Evolutionary conservation across 148 eudicot species (phyloP), one percentile per base, ranked within the genome.

Genomic region (Rhododendron henanense): DNA sequence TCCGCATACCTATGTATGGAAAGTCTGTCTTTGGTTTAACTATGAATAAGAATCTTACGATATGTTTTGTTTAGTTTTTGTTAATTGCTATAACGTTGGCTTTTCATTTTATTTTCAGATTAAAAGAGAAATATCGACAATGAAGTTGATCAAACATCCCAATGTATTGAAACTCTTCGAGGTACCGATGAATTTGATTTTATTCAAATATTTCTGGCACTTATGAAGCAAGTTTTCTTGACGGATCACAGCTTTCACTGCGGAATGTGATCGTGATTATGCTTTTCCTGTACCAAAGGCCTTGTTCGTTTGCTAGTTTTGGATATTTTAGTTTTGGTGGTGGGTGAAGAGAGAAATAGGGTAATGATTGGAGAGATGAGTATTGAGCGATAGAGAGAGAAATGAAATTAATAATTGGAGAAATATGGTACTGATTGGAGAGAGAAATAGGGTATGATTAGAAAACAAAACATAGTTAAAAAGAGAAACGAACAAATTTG

Each of bases 141-240:
- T 96, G 98, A 96, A 96, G 91, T 89, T 90, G 90, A 93, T 93
- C 90, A 93, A 90, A 89, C 98, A 96, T 88, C 98, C 98, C 1
- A 93, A 96, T 91, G 97, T 96, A 77, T 87, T 96, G 50, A 90
- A 91, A 82, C 90, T 96, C 67, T 79, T 89, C 73, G 98, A 96
- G 98, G 98, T 96, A 91, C 78, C 7, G 6, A 0, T 51, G 28
- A 65, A 51, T 67, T 13, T 7, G 6, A 23, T 81, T 85, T 69
- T 35, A 25, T 37, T 10, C n/a, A 61, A n/a, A 13, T 28, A 10
- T 44, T 82, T 18, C 57, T 6, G 35, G 69, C 7, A 83, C 35
- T 82, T 41, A 10, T 15, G 6, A 21, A 41, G 44, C n/a, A n/a
- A 79, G 37, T 57, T 81, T 11, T 44, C 4, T 18, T 33, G 76